Conservation (phyloP, 2,329 filamentous ascomycete species). For the Fusarium devonianum region DNA sequence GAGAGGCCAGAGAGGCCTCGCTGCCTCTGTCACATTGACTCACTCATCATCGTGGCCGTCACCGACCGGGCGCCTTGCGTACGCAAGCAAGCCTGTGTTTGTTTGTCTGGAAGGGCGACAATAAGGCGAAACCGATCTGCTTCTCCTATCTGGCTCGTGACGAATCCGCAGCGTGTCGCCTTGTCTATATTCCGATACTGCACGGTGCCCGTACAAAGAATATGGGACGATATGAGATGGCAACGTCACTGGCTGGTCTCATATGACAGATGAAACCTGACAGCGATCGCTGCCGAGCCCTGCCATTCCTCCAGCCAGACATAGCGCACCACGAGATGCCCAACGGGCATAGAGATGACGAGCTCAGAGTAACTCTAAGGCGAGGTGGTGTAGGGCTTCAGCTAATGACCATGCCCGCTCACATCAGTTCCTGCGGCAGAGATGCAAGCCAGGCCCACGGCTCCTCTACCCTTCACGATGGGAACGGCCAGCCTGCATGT, state of each 20-base stretch:
- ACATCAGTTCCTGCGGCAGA: constrained; percentile 36
- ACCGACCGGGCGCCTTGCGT: constrained; percentile 13
- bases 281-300: constrained; percentile 20
- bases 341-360: constrained; percentile 9
- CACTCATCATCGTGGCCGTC: constrained; percentile 5
- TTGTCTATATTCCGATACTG: constrained; percentile 3
- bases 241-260: constrained; percentile 31
- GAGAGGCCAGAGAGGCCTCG: no score
- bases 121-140: constrained; percentile 6
- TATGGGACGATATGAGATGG: constrained; percentile 14
- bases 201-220: neutral
- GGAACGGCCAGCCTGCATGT: constrained; percentile 30
- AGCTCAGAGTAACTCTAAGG: constrained; percentile 1
- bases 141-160: constrained; percentile 27
- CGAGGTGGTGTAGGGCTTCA: constrained; percentile 34
- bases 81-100: no score
- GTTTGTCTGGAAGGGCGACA: constrained; percentile 22
- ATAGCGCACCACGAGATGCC: constrained; percentile 10
- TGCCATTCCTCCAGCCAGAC: constrained; percentile 22
- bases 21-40: constrained; percentile 29
- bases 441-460: constrained; percentile 27
- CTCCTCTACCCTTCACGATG: constrained; percentile 8
- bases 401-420: constrained; percentile 23
- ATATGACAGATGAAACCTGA: constrained; percentile 16
- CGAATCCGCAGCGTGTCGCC: constrained; percentile 16